These are phyloP conservation scores for Trametes pubescens DNA, from an alignment of 1,284 basidiomycete genomes.

Conservation along the genomic window DNA sequence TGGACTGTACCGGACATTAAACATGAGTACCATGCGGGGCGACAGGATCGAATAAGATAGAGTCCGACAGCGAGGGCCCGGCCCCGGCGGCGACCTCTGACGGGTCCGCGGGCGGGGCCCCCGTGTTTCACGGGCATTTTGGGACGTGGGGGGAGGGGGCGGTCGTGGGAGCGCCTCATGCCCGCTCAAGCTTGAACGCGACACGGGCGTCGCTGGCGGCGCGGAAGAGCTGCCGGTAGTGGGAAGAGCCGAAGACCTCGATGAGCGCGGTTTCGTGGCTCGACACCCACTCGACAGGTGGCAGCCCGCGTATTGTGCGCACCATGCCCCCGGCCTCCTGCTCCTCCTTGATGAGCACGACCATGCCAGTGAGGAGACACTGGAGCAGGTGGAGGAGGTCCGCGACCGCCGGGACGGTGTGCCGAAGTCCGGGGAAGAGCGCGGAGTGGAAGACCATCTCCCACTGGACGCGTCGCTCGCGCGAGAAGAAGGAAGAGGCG, in stretches of 20 bases:
- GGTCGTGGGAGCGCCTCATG: slow-evolving; percentile 32
- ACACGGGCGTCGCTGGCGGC: slow-evolving; percentile 74
- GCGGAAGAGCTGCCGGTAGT: slow-evolving; percentile 73
- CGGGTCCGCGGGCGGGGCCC: slow-evolving; percentile 28
- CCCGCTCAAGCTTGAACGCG: slow-evolving; percentile 73
- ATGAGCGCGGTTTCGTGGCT: slow-evolving; percentile 69
- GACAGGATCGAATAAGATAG: slow-evolving; percentile 40
- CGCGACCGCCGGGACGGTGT: slow-evolving; percentile 77
- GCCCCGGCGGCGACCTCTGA: slow-evolving; percentile 26
- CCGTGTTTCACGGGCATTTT: slow-evolving; percentile 31
- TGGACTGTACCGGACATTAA: slow-evolving; percentile 35
- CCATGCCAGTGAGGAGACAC: slow-evolving; percentile 81
- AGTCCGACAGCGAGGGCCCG: slow-evolving; percentile 27
- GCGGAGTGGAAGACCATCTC: slow-evolving; percentile 88
- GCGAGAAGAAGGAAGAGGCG: slow-evolving; percentile 84
- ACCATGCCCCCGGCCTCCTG: slow-evolving; percentile 65
- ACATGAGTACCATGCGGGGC: slow-evolving; percentile 35
- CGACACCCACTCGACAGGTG: slow-evolving; percentile 76
- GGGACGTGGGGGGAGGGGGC: slow-evolving; percentile 24
- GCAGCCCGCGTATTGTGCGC: slow-evolving; percentile 79
- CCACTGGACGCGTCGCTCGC: slow-evolving; percentile 83
- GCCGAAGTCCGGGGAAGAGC: slow-evolving; percentile 79
- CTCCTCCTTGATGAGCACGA: slow-evolving; percentile 80
- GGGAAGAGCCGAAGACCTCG: slow-evolving; percentile 74
- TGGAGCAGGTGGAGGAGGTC: slow-evolving; percentile 81